These are phyloP conservation scores for Pseudocercospora musae DNA, from an alignment of 2,329 filamentous ascomycete genomes.

Conservation along the genomic window DNA sequence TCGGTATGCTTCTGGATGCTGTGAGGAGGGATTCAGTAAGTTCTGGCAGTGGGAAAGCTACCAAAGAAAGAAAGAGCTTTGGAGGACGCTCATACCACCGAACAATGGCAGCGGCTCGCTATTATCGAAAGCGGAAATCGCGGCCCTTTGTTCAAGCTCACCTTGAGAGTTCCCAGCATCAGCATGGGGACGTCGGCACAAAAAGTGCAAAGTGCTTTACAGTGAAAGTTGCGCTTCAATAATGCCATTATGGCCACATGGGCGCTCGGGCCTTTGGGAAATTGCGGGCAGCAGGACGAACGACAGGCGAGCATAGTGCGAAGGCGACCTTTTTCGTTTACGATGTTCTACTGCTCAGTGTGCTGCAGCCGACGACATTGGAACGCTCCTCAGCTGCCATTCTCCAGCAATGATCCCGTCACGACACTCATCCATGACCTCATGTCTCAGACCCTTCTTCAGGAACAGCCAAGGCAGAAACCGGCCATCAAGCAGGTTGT, in stretches of 20 bases:
- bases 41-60: background rate
- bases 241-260: background rate
- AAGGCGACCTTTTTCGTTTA: background rate
- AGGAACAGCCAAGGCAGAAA: constrained; percentile 6
- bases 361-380: background rate
- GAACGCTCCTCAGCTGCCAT: background rate
- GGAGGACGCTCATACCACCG: background rate
- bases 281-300: background rate
- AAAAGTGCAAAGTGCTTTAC: background rate
- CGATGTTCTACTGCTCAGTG: background rate
- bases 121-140: background rate
- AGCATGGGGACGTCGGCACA: background rate
- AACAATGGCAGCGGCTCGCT: background rate
- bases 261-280: background rate
- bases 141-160: background rate
- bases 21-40: background rate
- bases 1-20: background rate
- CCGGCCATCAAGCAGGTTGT: constrained; percentile 8
- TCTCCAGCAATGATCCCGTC: background rate
- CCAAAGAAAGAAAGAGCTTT: background rate
- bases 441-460: background rate
- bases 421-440: background rate
- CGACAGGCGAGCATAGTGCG: background rate
- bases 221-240: background rate
- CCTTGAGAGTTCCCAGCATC: background rate